Percentiles rank a stretch among this genome's conserved stretches.
Evolutionary conservation across 129 eudicot genomes (phyloP).

Genomic region (Flaveria ramosissima): DNA sequence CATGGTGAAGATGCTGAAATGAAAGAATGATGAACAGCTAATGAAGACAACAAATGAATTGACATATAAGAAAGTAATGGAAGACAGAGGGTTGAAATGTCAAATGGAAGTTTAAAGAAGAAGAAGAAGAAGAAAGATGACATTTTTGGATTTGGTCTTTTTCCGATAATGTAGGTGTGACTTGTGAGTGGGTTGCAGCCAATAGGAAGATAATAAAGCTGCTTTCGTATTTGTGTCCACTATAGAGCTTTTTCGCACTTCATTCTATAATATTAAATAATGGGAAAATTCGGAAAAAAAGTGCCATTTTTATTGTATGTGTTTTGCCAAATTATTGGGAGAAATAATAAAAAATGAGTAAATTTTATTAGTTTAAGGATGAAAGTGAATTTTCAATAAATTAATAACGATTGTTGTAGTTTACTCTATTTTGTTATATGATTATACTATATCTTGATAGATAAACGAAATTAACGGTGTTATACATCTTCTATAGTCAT

Average conservation of each 20-base stretch:
- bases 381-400: too few species aligned
- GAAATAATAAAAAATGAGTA: too few species aligned
- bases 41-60: neutral
- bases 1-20: too few species aligned
- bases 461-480: too few species aligned
- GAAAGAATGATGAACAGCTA: neutral
- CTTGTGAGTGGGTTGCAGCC: conserved; percentile 46
- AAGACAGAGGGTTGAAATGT: conserved; percentile 7
- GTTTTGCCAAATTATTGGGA: too few species aligned
- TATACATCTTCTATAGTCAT: too few species aligned
- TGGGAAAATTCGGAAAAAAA: too few species aligned
- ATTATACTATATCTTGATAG: too few species aligned
- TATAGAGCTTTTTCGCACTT: neutral
- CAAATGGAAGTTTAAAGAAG: conserved; percentile 18
- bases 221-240: conserved; percentile 30
- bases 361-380: too few species aligned
- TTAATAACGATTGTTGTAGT: too few species aligned
- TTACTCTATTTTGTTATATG: too few species aligned
- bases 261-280: neutral
- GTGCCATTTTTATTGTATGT: too few species aligned
- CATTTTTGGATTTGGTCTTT: conserved; percentile 35
- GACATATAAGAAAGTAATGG: neutral
- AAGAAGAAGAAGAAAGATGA: conserved; percentile 13
- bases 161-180: conserved; percentile 39
- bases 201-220: conserved; percentile 14